Conservation (phyloP, 805 yeast genomes). For the Tanozyma kutaoensis region DNA sequence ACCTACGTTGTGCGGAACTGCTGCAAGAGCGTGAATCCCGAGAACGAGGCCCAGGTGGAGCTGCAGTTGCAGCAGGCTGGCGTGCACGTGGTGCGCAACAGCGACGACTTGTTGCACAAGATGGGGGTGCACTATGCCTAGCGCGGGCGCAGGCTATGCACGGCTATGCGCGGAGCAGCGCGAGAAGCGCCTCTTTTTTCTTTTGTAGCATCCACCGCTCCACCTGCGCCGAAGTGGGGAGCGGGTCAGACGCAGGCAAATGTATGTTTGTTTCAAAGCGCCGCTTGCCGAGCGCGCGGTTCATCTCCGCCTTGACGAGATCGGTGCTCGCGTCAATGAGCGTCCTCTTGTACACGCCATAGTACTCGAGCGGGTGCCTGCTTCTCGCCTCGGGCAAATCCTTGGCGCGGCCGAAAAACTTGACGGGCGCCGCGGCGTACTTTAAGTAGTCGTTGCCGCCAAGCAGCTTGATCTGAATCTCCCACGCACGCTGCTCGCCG, state of each 20-base stretch:
- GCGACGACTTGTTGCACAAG: too few relatives aligned
- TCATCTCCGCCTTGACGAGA: neutral
- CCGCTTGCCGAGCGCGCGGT: neutral
- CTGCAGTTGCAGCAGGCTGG: constrained; percentile 15
- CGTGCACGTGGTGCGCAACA: constrained; percentile 11
- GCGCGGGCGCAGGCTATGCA: too few relatives aligned
- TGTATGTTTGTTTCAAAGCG: constrained; percentile 3
- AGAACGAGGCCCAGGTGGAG: constrained; percentile 20
- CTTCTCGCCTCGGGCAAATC: constrained; percentile 59
- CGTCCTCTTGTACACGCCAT: constrained; percentile 4
- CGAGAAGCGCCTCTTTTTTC: constrained; percentile 29
- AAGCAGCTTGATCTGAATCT: constrained; percentile 49
- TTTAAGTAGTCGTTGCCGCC: constrained; percentile 62
- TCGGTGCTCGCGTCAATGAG: constrained; percentile 13
- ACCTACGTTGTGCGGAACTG: constrained; percentile 49
- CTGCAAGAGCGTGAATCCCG: constrained; percentile 42
- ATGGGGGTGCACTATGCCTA: too few relatives aligned
- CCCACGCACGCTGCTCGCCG: constrained; percentile 69
- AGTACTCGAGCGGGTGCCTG: neutral
- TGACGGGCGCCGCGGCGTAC: constrained; percentile 9
- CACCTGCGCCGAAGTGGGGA: constrained; percentile 26
- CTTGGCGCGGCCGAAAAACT: constrained; percentile 75
- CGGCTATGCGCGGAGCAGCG: constrained; percentile 16
- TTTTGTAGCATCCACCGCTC: constrained; percentile 32
- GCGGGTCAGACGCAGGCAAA: constrained; percentile 7